Evolutionary conservation across 2,329 filamentous ascomycete genomes (phyloP).

Genomic region (Ramularia endophylla): DNA sequence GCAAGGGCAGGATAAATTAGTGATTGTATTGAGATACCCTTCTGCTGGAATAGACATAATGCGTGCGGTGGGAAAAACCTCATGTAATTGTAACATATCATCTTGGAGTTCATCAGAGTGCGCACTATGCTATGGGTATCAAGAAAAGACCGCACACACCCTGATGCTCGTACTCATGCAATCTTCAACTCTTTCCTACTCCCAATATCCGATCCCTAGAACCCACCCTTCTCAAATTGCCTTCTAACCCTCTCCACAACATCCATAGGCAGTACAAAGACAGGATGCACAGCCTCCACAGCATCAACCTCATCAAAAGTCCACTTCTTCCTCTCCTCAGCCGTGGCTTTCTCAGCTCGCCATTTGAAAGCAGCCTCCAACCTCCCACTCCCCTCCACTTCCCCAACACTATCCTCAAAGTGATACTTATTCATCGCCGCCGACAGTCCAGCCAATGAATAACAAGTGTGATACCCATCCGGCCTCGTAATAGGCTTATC

Average conservation of each 20-base stretch:
- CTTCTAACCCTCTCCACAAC: conserved; percentile 47
- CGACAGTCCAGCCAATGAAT: conserved; percentile 80
- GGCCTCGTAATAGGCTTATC: conserved; percentile 91
- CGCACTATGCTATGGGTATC: conserved; percentile 1
- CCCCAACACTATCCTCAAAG: conserved; percentile 33
- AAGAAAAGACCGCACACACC: no score
- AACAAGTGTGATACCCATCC: conserved; percentile 90
- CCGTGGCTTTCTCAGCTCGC: conserved; percentile 41
- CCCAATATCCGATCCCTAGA: no score
- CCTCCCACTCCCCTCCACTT: conserved; percentile 10
- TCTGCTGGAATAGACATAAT: no score
- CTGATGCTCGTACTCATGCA: no score
- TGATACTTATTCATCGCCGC: conserved; percentile 63
- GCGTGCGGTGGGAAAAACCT: no score
- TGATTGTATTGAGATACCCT: no score
- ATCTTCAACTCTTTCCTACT: conserved; percentile 1
- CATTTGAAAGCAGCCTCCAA: conserved; percentile 41
- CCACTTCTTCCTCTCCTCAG: conserved; percentile 45
- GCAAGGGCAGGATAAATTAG: no score
- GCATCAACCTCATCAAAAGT: conserved; percentile 67
- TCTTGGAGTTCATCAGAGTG: no score
- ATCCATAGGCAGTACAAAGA: conserved; percentile 75
- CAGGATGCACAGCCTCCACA: conserved; percentile 67
- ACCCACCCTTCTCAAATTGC: conserved; percentile 21
- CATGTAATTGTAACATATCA: no score